A percentile compares a stretch with the other conserved stretches of the same genome.
Evolutionary conservation across 345 rosid genomes (phyloP).

Genomic region (Hibiscus syriacus): DNA sequence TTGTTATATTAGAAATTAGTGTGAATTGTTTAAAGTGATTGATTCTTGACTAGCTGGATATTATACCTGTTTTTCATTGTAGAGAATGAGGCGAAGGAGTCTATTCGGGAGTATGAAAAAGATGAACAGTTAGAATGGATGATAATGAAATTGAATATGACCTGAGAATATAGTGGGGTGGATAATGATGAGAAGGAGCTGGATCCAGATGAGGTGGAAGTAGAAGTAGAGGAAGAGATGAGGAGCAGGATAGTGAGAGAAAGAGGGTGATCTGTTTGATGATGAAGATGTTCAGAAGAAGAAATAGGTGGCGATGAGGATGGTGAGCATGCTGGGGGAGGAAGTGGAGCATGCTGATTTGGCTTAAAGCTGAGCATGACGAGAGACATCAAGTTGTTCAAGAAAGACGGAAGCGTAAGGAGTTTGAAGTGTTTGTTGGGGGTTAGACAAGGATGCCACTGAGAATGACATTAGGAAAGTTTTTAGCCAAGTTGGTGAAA

Average conservation of each 20-base stretch:
- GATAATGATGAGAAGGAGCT: conserved; percentile 83
- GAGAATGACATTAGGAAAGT: conserved; percentile 80
- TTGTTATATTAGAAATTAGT: not conserved
- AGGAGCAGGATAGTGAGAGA: conserved; percentile 48
- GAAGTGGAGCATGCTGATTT: conserved; percentile 35
- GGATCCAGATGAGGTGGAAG: conserved; percentile 39
- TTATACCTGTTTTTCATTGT: conserved; percentile 45
- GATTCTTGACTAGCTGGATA: conserved; percentile 34
- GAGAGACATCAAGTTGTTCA: conserved; percentile 64
- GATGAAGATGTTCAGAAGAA: conserved; percentile 55
- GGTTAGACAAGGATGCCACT: conserved; percentile 81
- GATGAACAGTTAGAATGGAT: conserved; percentile 75
- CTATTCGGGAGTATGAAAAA: conserved; percentile 61
- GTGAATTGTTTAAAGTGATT: not conserved
- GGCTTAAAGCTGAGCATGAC: conserved; percentile 40
- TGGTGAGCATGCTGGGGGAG: conserved; percentile 42
- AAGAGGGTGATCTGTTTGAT: conserved; percentile 55
- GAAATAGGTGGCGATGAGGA: conserved; percentile 22
- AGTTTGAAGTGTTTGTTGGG: conserved; percentile 93
- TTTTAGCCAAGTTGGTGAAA: conserved; percentile 73
- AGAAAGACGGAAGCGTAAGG: conserved; percentile 94
- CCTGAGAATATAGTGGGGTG: conserved; percentile 44
- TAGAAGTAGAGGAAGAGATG: conserved; percentile 58
- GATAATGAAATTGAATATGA: conserved; percentile 75
- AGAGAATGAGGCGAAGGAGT: conserved; percentile 53